phyloP scores from a whole-genome alignment of 768 basidiomycete genomes.

The Ramaria sp. region DNA sequence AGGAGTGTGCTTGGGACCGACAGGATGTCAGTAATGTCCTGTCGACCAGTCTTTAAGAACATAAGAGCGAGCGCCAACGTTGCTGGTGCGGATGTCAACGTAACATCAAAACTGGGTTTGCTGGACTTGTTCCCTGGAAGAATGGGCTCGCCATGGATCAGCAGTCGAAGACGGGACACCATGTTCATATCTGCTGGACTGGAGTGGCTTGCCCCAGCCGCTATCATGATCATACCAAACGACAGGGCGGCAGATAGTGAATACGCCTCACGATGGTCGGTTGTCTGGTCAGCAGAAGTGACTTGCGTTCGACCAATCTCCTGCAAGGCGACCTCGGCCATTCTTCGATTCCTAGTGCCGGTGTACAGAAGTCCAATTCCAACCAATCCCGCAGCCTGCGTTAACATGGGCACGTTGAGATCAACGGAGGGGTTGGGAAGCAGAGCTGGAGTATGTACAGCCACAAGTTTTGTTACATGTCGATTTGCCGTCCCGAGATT shows the following conservation, averaged over 20 bases:
- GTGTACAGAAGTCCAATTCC: slow-evolving; percentile 86
- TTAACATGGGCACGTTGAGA: slow-evolving; percentile 81
- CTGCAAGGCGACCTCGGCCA: slow-evolving; percentile 85
- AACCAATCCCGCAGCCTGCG: slow-evolving; percentile 79
- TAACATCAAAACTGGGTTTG: slow-evolving; percentile 61
- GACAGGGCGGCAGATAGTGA: slow-evolving; percentile 80
- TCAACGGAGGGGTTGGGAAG: slow-evolving; percentile 81
- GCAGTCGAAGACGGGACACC: slow-evolving; percentile 54
- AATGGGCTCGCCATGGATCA: slow-evolving; percentile 59
- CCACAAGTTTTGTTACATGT: slow-evolving; percentile 83
- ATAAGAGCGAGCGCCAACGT: slow-evolving; percentile 84
- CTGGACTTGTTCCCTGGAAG: slow-evolving; percentile 2
- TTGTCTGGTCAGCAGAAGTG: slow-evolving; percentile 71
- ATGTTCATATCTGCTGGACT: slow-evolving; percentile 69
- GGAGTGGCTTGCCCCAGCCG: slow-evolving; percentile 50
- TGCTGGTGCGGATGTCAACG: slow-evolving; percentile 86
- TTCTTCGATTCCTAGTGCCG: slow-evolving; percentile 76
- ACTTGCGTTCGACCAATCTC: slow-evolving; percentile 76
- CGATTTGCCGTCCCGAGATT: slow-evolving; percentile 77
- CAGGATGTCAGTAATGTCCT: slow-evolving; percentile 80
- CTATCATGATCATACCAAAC: slow-evolving; percentile 96
- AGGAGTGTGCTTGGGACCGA: slow-evolving; percentile 73
- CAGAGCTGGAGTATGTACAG: slow-evolving; percentile 87
- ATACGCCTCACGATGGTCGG: slow-evolving; percentile 87
- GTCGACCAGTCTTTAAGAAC: slow-evolving; percentile 78